Conservation (phyloP, 805 yeast species). For the Yarrowia sp. region DNA sequence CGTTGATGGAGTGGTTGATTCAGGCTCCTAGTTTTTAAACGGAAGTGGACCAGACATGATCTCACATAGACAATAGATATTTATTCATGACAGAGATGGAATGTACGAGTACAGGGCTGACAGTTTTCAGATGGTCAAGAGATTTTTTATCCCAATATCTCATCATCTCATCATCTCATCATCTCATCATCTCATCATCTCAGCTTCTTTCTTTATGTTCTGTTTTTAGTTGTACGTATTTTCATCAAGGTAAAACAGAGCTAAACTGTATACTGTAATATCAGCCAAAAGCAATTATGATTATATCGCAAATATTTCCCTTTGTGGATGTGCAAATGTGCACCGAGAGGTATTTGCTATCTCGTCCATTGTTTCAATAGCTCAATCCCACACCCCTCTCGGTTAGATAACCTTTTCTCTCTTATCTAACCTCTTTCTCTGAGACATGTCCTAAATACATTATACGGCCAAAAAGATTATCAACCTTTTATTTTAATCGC, state of each 20-base stretch:
- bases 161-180: too few species aligned
- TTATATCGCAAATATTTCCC: not conserved
- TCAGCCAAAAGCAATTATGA: not conserved
- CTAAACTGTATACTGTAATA: not conserved
- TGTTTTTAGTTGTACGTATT: too few species aligned
- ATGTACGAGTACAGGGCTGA: too few species aligned
- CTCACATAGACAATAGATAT: conserved; percentile 7
- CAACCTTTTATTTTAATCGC: too few species aligned
- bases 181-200: too few species aligned
- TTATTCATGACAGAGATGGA: not conserved
- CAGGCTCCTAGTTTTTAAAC: conserved; percentile 19
- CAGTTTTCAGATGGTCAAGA: too few species aligned
- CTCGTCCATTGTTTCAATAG: too few species aligned
- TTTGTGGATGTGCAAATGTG: not conserved
- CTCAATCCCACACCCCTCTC: not conserved
- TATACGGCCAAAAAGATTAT: too few species aligned
- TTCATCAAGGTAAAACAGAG: not conserved
- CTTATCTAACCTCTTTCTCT: not conserved
- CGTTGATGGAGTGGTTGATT: conserved; percentile 33
- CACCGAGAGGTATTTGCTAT: too few species aligned
- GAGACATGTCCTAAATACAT: not conserved
- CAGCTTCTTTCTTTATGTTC: too few species aligned
- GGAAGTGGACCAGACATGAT: too few species aligned
- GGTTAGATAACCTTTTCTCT: not conserved
- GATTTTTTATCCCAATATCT: too few species aligned